Evolutionary conservation across 257 asterid species (phyloP).

Genomic region (Perilla frutescens): DNA sequence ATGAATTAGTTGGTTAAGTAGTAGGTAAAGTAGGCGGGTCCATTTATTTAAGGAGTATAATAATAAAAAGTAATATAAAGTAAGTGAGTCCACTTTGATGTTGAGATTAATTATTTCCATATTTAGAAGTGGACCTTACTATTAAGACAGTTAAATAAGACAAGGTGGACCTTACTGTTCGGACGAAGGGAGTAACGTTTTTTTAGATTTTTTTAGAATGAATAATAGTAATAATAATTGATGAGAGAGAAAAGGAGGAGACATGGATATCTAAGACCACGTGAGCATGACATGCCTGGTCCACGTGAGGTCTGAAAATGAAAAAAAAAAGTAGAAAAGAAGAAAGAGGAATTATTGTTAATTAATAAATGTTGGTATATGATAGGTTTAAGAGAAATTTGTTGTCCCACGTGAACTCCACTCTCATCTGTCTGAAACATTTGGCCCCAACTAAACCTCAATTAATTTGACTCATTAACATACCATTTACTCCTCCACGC

Average conservation of each 20-base stretch:
- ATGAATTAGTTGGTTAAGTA: no score
- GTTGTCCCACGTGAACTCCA: slow-evolving; percentile 76
- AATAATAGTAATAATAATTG: background rate
- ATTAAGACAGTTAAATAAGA: no score
- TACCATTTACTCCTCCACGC: background rate
- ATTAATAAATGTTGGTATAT: background rate
- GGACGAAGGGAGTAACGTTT: no score
- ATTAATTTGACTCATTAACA: background rate
- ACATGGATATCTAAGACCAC: slow-evolving; percentile 53
- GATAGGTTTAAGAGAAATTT: slow-evolving; percentile 22
- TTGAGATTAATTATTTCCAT: no score
- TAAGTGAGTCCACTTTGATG: no score
- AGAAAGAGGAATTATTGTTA: background rate
- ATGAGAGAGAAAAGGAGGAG: slow-evolving; percentile 20
- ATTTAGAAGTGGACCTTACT: no score
- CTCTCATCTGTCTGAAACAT: slow-evolving; percentile 42
- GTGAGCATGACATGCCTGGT: slow-evolving; percentile 61
- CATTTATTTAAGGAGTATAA: no score
- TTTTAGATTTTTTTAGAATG: no score
- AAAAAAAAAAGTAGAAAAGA: background rate
- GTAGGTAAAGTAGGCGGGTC: no score
- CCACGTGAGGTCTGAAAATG: slow-evolving; percentile 57
- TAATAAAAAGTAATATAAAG: no score
- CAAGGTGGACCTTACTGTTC: no score
- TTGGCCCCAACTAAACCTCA: background rate